Base-by-base conservation (phyloP, 148 eudicot species). In the Cornus controversa region DNA sequence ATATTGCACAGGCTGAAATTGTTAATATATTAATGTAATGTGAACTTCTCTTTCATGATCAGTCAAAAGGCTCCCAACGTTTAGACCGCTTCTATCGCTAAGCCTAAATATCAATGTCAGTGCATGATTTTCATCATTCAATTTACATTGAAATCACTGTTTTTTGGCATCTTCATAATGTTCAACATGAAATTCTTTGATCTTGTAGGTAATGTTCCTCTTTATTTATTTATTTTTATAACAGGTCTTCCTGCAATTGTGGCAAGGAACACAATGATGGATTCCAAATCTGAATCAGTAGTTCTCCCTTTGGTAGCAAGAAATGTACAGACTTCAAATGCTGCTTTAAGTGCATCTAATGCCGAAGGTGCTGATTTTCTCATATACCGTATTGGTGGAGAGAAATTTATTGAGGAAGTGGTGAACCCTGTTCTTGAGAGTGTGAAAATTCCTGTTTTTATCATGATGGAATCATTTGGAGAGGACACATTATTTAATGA, bases 281-380 rank as follows among this genome's bases (percentile, higher is more conserved):
- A 83, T 80, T 82, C 98, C 8, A 96, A 80, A 81, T 82, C 91
- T 85, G 95, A 91, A 73, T 90, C 99, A 28, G 89, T 91, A 68
- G 75, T 87, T 80, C 99, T 96, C 80, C 99, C 99, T 62, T 81
- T 96, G 78, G 91, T 96, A 18, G 99, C 91, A 70, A 93, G 91
- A 81, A 84, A 80, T 22, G 94, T 96, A 67, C 88, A 90, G 79
- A 84, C 92, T 70, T 67, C 82, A 42, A 86, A 84, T 80, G 90
- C 94, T 79, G 99, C 99, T 66, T 69, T 86, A 58, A 86, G 75
- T 82, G 98, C 98, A 65, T 90, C 92, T 77, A 89, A 81, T 76
- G 86, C 92, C 58, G 99, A 96, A 90, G 99, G 99, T 60, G 99
- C 99, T 77, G 99, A 96, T 84, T 96, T 96, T 74, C 92, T 96